Evolutionary conservation across 2,329 filamentous ascomycete genomes (phyloP).

Genomic region (Dactylellina parvicollis): DNA sequence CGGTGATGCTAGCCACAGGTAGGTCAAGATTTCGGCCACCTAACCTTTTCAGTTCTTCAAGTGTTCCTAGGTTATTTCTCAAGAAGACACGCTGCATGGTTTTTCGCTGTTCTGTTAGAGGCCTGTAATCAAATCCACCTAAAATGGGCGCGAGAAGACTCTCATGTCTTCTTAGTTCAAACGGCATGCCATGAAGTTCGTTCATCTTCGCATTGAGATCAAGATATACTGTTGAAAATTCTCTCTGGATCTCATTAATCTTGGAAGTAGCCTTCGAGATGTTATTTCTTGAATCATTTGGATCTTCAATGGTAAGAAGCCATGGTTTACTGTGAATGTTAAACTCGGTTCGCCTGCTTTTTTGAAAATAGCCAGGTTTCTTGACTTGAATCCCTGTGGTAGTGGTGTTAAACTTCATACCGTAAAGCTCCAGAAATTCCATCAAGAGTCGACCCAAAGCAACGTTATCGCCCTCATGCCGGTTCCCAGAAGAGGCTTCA

Average conservation of each 20-base stretch:
- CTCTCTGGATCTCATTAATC: constrained; percentile 72
- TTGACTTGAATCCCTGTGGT: constrained; percentile 78
- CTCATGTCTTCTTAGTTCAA: constrained; percentile 57
- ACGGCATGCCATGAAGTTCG: constrained; percentile 62
- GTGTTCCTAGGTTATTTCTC: constrained; percentile 32
- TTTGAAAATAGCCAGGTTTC: constrained; percentile 76
- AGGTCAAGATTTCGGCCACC: constrained; percentile 11
- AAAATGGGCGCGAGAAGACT: constrained; percentile 78
- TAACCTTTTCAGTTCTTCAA: constrained; percentile 31
- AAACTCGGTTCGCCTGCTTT: constrained; percentile 67
- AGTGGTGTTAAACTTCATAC: constrained; percentile 78
- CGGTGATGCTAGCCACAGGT: background rate
- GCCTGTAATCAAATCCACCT: constrained; percentile 76
- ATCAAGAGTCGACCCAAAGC: constrained; percentile 76
- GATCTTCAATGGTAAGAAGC: constrained; percentile 84
- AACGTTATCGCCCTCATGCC: constrained; percentile 73
- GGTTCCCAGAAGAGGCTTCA: constrained; percentile 70
- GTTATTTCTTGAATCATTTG: constrained; percentile 84
- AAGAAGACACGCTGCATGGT: constrained; percentile 54
- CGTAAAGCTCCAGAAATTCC: constrained; percentile 89
- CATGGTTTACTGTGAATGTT: constrained; percentile 53
- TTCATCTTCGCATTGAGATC: constrained; percentile 70
- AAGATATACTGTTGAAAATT: constrained; percentile 74
- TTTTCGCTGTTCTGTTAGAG: constrained; percentile 75
- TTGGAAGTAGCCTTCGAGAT: constrained; percentile 86